These are phyloP conservation scores for Calonectria hawksworthii DNA, from an alignment of 2,329 filamentous ascomycete genomes.

Conservation along the genomic window DNA sequence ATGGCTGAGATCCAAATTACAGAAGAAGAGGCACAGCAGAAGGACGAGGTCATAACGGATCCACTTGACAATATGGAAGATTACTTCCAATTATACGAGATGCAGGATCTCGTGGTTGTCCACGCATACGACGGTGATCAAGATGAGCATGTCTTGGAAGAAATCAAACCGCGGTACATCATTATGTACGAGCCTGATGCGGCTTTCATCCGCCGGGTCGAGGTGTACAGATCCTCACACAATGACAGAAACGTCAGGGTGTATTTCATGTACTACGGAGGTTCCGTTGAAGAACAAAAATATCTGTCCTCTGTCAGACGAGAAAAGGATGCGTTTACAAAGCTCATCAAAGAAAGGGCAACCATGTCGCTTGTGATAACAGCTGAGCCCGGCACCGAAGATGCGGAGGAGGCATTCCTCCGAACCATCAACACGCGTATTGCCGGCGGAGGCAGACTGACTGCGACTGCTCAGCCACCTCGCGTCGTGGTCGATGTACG, in stretches of 20 bases:
- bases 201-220: conserved; percentile 92
- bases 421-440: conserved; percentile 97
- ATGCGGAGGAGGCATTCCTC: conserved; percentile 92
- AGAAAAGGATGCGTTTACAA: conserved; percentile 97
- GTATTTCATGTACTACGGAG: conserved; percentile 97
- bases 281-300: conserved; percentile 94
- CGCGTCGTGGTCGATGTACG: conserved; percentile 95
- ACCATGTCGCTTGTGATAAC: conserved; percentile 92
- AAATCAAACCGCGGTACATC: conserved; percentile 92
- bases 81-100: conserved; percentile 91
- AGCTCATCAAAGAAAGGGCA: conserved; percentile 92
- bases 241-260: conserved; percentile 89
- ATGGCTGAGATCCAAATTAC: conserved; percentile 88
- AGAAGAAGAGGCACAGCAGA: conserved; percentile 81
- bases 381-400: conserved; percentile 77
- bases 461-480: conserved; percentile 87
- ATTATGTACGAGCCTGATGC: conserved; percentile 99
- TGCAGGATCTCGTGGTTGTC: conserved; percentile 88
- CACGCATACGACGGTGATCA: conserved; percentile 96
- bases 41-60: conserved; percentile 81
- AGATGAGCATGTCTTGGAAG: conserved; percentile 96
- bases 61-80: conserved; percentile 92
- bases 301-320: conserved; percentile 91
- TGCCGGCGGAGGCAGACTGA: conserved; percentile 88
- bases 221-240: conserved; percentile 96